Base-by-base conservation (phyloP, 768 basidiomycete genomes). In the Lentinula lateritia region DNA sequence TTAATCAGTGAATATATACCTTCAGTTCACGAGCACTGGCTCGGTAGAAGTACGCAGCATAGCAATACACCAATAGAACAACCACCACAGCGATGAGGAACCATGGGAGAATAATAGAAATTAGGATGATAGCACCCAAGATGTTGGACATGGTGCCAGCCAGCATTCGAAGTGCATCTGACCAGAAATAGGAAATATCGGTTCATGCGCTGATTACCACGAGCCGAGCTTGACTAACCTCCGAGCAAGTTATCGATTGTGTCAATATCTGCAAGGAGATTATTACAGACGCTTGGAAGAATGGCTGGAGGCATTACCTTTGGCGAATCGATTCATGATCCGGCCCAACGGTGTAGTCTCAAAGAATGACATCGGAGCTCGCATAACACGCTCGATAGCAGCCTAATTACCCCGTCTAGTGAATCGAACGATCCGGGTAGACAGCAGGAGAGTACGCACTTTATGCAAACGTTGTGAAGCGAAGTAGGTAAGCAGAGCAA, bases 311-410 rank as follows among this genome's bases (percentile, higher is more conserved):
- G 46, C 20, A 20, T 35, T 68, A 81, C 86, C 87, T 76, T 93
- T 93, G 0, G 91, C 87, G 71, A 97, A 93, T 15, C 93, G 85
- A 71, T 94, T 94, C 84, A 93, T 89, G 64, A 97, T 91, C 10
- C 92, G 85, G 15, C 94, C 94, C 20, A 92, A 79, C 6, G 91
- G 92, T 80, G 90, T 92, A 1, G 88, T 93, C 69, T 95, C 94
- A 69, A 93, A 95, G 76, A 93, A 95, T 6, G 85, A 86, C 88
- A 92, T 93, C 0, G 93, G 93, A 0, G 92, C 91, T 69, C 87
- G 83, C 81, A 95, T 83, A 52, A 94, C 82, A 20, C 87, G 83
- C 7, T 77, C 73, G 59, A 91, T 82, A 5, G 90, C 86, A 62
- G 73, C 74, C 85, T 88, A 65, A 45, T 5, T 2, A 38, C 13